Evolutionary conservation across 306 rosid genomes (phyloP), one percentile per base, ranked within the genome.

Genomic region (Glycyrrhiza uralensis): DNA sequence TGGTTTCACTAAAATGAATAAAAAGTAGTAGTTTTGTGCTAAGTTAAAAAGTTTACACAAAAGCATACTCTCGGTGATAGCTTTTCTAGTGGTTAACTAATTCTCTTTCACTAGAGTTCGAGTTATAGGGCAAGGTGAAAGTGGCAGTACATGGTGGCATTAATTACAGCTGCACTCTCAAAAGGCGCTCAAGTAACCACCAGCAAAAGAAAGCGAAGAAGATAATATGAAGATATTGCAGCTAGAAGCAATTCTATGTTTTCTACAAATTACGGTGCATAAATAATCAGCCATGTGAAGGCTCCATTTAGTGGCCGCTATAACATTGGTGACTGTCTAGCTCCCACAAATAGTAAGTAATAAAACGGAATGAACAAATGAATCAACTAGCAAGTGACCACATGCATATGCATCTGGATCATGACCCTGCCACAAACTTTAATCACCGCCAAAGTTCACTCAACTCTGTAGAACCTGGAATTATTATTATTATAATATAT

Each of bases 361-460:
- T 67, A 54, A 29, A 47, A 59, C 55, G 7, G 28, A 68, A 30
- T 14, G 5, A 64, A 62, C 7, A 60, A 38, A 76, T 45, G 18
- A n/a, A 58, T 61, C 68, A 76, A 58, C 71, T 6, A 55, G 78
- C 77, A 60, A 72, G 17, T 54, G 33, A 19, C 4, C 18, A 71
- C 35, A 3, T 9, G n/a, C 39, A 66, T 46, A 66, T 66, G 64
- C 62, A 45, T 65, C 18, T 52, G 15, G 13, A 7, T 36, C 56
- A 76, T 52, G 14, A n/a, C 35, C 55, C 57, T n/a, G 17, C 74
- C 58, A 64, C 38, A 49, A 46, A 38, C 79, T 82, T 90, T 69
- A 90, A 73, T 87, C 88, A 71, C 93, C 87, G 90, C 76, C 75
- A 45, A 79, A 69, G 30, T 79, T 76, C 81, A 82, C 87, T 91